A percentile compares a stretch with the other conserved stretches of the same genome.
Evolutionary conservation across 1,284 basidiomycete genomes (phyloP).

Genomic region (Gomphus sp.): DNA sequence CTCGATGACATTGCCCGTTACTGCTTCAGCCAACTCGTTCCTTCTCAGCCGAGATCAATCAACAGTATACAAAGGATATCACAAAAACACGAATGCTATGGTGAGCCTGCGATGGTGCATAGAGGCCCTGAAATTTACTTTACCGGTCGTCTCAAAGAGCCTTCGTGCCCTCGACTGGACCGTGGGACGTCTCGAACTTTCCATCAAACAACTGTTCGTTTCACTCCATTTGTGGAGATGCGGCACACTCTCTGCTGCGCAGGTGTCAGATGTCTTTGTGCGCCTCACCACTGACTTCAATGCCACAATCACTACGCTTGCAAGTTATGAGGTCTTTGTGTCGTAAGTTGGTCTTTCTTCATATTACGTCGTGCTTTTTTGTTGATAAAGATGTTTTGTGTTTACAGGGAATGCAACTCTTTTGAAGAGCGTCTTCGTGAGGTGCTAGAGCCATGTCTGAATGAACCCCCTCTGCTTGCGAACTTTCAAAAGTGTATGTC

Average conservation of each 20-base stretch:
- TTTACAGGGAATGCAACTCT: neutral
- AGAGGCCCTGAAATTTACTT: too few relatives aligned
- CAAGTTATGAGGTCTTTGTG: neutral
- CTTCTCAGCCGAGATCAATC: neutral
- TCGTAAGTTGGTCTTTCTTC: neutral
- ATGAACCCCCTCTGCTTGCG: neutral
- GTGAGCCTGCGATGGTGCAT: neutral
- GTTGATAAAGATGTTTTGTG: neutral
- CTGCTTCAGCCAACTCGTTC: neutral
- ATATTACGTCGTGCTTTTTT: neutral
- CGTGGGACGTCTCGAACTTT: neutral
- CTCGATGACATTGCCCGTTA: neutral
- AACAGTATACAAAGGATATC: too few relatives aligned
- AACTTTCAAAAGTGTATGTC: neutral
- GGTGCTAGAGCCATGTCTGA: neutral
- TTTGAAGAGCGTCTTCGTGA: neutral
- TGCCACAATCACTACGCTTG: neutral
- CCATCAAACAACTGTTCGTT: neutral
- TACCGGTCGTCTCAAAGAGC: neutral
- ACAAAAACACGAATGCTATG: neutral
- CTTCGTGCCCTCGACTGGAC: neutral
- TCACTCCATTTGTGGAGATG: neutral
- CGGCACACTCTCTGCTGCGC: neutral
- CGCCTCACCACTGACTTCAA: neutral
- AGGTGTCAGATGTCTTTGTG: neutral